phyloP scores from a whole-genome alignment of 1,139 yeast species.

The Geotrichum macrosporum region DNA sequence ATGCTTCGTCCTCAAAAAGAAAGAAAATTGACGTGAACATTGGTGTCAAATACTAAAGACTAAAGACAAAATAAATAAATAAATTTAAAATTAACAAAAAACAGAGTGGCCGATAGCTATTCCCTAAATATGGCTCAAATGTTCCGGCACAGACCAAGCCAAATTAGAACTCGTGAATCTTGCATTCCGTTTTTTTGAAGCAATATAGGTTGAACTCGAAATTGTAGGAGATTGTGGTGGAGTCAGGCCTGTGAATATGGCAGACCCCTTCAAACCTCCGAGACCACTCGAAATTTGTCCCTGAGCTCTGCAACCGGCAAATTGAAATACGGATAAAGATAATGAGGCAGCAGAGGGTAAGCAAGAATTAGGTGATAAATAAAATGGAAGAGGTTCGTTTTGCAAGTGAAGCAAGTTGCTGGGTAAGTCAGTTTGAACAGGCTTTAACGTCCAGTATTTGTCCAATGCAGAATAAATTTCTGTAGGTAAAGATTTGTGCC shows the following conservation, averaged over 20 bases:
- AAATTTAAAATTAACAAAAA: slow-evolving; percentile 1
- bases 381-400: slow-evolving; percentile 5
- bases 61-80: slow-evolving; percentile 3
- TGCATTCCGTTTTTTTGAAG: neutral
- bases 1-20: too few species aligned
- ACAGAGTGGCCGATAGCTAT: neutral
- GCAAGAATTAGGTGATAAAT: neutral
- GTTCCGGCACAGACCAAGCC: slow-evolving; percentile 18
- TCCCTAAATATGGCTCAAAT: slow-evolving; percentile 4
- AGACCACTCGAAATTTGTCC: too few species aligned
- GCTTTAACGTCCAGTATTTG: slow-evolving; percentile 1
- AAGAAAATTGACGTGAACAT: too few species aligned
- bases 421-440: slow-evolving; percentile 5
- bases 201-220: neutral
- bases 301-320: neutral
- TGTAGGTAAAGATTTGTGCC: neutral
- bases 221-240: neutral
- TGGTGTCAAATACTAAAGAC: too few species aligned
- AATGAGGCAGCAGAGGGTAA: neutral
- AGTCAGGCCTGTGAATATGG: too few species aligned
- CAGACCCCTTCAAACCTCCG: too few species aligned
- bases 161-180: slow-evolving; percentile 14
- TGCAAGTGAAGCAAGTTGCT: slow-evolving; percentile 1
- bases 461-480: neutral
- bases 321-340: neutral